Evolutionary conservation across 371 early-diverging fungal species (phyloP), one percentile per base, ranked within the genome.

Genomic region (Capillidium heterosporum): DNA sequence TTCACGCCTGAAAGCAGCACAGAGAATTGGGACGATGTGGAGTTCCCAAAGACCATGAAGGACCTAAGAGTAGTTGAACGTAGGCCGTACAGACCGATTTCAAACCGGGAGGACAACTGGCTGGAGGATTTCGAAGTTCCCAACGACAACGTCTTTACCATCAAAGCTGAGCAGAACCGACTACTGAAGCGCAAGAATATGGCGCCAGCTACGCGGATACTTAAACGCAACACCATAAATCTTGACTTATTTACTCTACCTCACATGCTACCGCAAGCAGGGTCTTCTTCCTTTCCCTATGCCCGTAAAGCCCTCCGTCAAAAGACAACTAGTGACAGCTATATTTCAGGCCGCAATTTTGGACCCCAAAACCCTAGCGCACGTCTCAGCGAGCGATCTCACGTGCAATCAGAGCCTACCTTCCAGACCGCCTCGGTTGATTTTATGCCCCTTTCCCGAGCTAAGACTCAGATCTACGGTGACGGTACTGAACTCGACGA

Each of bases 401-500:
- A 10, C 15, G 26, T n/a, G 13, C 13, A 15, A 10, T 23, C 26
- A 4, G 41, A 42, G 17, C 26, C 42, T 10, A 27, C 11, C 3
- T 10, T 7, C 7, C 24, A 23, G 11, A 27, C 27, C 27, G 7
- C 26, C 17, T 27, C 43, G 10, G 8, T 21, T 5, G 23, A 40
- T 4, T 44, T 26, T 44, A 4, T 13, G 27, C 55, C 40, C 5
- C 13, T 55, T 2, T 21, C 23, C 15, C 15, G 21, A 15, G 21
- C 55, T 8, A 55, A 55, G 26, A 17, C n/a, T 4, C 17, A 29
- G 21, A 21, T 17, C 23, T 55, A 55, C 27, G 55, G 55, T 17
- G 55, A 55, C 28, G 55, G 55, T 15, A 55, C 55, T 17, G 55
- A 55, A 28, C 26, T 55, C 11, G 55, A 55, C 24, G 23, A 44